Conservation (phyloP, 257 asterid species). For the Forsythia viridissima region DNA sequence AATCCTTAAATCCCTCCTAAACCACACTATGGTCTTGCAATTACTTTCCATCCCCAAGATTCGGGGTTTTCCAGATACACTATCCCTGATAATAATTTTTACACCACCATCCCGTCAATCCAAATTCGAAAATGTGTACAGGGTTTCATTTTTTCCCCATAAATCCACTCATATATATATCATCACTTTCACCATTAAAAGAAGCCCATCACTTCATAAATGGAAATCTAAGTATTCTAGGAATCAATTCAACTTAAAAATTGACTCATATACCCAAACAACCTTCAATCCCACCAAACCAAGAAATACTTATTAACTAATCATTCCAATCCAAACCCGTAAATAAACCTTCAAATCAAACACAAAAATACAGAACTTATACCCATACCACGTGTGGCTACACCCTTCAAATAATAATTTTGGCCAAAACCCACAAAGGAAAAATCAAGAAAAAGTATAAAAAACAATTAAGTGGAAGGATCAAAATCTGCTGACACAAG, state of each 20-base stretch:
- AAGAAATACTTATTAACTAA: background rate
- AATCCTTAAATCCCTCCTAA: conserved; percentile 93
- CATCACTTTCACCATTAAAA: background rate
- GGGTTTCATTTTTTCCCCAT: background rate
- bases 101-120: conserved; percentile 9
- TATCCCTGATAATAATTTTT: background rate
- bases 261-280: background rate
- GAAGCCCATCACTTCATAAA: background rate
- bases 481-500: conserved; percentile 19
- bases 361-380: no score
- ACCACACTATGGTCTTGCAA: conserved; percentile 77
- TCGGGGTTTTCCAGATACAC: background rate
- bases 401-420: conserved; percentile 8
- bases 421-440: background rate
- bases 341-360: conserved; percentile 5
- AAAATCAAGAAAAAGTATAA: background rate
- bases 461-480: conserved; percentile 7
- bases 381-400: conserved; percentile 3
- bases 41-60: conserved; percentile 52
- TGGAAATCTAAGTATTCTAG: background rate
- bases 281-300: conserved; percentile 10
- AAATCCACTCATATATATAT: background rate
- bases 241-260: background rate
- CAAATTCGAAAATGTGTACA: background rate
- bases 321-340: background rate